Evolutionary conservation across 176 grass and related monocot species (phyloP).

Genomic region (Carex pumila): DNA sequence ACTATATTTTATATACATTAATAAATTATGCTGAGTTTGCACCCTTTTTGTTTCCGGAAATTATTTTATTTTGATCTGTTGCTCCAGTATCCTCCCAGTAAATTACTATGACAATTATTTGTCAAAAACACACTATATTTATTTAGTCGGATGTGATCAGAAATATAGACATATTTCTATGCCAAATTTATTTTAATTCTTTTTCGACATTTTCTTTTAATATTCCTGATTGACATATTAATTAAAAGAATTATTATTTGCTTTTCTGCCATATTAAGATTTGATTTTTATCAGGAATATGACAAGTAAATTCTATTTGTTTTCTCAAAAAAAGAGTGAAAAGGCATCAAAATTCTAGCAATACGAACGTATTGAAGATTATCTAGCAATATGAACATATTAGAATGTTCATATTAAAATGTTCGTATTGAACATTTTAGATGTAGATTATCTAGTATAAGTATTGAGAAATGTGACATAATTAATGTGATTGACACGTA

Average conservation of each 20-base stretch:
- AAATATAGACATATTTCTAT: neutral
- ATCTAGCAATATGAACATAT: no score
- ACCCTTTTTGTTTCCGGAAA: neutral
- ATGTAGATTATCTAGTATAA: no score
- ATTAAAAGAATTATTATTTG: neutral
- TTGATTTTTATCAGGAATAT: neutral
- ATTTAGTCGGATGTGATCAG: neutral
- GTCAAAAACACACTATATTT: neutral
- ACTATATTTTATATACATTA: no score
- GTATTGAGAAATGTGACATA: no score
- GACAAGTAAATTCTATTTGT: neutral
- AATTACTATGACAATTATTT: no score
- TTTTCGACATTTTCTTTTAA: neutral
- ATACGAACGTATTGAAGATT: neutral
- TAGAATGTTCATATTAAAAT: no score
- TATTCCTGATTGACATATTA: neutral
- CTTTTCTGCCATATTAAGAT: neutral
- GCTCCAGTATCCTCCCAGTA: no score
- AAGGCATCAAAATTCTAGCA: neutral
- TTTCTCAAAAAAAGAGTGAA: neutral
- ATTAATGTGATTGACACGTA: no score
- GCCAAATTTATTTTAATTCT: neutral
- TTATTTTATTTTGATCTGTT: neutral
- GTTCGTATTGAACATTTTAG: no score
- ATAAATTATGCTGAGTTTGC: neutral